Evolutionary conservation across 148 eudicot genomes (phyloP).

Genomic region (Hydrangea macrophylla): DNA sequence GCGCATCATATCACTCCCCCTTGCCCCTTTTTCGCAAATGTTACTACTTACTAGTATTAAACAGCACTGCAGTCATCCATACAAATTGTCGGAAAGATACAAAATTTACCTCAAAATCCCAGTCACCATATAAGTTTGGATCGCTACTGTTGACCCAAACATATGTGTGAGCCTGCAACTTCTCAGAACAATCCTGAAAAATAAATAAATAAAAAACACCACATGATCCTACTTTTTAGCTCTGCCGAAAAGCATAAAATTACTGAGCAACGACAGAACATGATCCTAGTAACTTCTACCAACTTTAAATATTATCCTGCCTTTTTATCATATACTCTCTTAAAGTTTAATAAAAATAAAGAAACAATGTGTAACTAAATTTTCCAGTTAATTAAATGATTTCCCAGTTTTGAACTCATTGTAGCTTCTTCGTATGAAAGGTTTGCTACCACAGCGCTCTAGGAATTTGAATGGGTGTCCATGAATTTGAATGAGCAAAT

Average conservation of each 20-base stretch:
- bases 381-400: background rate
- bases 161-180: slow-evolving; percentile 54
- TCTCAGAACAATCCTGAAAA: slow-evolving; percentile 61
- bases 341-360: background rate
- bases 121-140: slow-evolving; percentile 69
- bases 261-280: background rate
- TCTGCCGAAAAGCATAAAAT: background rate
- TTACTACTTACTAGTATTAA: no score
- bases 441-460: background rate
- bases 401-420: background rate
- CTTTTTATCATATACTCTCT: background rate
- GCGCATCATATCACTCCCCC: no score
- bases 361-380: background rate
- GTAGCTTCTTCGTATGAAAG: background rate
- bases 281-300: background rate
- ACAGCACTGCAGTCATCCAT: no score
- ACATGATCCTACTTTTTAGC: background rate
- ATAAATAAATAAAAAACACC: no score
- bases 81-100: background rate
- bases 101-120: slow-evolving; percentile 74
- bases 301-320: background rate
- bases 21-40: no score
- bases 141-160: slow-evolving; percentile 72
- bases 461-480: background rate
- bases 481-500: no score